A percentile compares a stretch with the other conserved stretches of the same genome.
phyloP scores from a whole-genome alignment of 257 asterid species.

The Haberlea rhodopensis region DNA sequence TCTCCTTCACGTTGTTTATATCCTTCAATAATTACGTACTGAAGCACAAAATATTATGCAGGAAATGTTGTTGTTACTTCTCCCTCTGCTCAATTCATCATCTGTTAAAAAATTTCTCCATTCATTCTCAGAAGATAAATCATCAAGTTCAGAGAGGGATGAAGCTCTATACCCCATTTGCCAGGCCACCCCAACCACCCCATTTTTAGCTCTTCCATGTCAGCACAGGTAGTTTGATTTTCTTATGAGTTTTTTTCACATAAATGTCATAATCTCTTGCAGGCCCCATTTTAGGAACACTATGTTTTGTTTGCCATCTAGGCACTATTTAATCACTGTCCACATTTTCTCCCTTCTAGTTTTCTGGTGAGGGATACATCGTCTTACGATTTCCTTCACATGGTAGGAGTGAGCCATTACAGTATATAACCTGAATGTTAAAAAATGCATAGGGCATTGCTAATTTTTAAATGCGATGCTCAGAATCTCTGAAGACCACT shows the following conservation, averaged over 20 bases:
- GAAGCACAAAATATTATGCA: constrained; percentile 35
- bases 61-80: constrained; percentile 92
- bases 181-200: constrained; percentile 76
- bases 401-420: neutral
- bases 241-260: neutral
- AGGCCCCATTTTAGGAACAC: neutral
- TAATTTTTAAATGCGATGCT: neutral
- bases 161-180: constrained; percentile 85
- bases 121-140: constrained; percentile 84
- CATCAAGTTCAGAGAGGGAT: constrained; percentile 56
- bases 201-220: constrained; percentile 88
- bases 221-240: constrained; percentile 66
- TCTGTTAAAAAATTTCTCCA: constrained; percentile 67
- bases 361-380: neutral
- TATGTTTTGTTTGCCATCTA: neutral
- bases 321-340: constrained; percentile 7
- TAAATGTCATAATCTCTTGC: constrained; percentile 3
- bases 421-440: neutral
- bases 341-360: neutral
- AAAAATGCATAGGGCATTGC: neutral
- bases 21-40: constrained; percentile 24
- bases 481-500: neutral
- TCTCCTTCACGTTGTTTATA: constrained; percentile 12
- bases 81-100: constrained; percentile 90
- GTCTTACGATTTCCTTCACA: neutral